Base-by-base conservation (phyloP, 305 asterid species). In the Fraxinus latifolia region DNA sequence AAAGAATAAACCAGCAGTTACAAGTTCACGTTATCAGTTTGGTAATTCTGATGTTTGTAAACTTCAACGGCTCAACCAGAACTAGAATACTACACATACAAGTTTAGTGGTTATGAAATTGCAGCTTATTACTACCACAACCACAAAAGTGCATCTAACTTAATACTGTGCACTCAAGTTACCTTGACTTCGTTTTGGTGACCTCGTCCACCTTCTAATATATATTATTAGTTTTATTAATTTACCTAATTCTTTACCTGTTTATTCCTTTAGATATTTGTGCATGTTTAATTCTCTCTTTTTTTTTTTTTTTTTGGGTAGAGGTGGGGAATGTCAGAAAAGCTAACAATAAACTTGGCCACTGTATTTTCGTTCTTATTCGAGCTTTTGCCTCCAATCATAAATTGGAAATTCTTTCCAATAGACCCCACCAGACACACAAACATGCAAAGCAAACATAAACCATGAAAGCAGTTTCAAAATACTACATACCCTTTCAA, bases 401-500 rank as follows among this genome's bases (percentile, higher is more conserved):
- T 21, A 82, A 82, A 55, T 11, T 1, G 14, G 60, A 32, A 74
- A 60, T 58, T 7, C 15, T 36, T 42, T 50, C 31, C 34, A 72
- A 29, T 15, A 50, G 78, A 76, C 50, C 72, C 29, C 15, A 58
- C 17, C 53, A 42, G 55, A 44, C 17, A 44, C 5, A 42, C 17
- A 12, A 44, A 44, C 17, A 44, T 44, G 55, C 55, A 44, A 44
- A 42, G 55, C 55, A 44, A 53, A 78, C 21, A 23, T 39, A 73
- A 77, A 39, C 7, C 42, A 71, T 39, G 79, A 58, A 77, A 76
- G 79, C 62, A 58, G 2, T 74, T 77, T 79, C 34, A 19, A 31
- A 53, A 12, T 36, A 70, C 27, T 78, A 62, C 89, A 27, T 92
- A 95, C 99, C 96, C 93, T 91, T 90, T 94, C 98, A 77, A 95